Evolutionary conservation across 176 grass and related monocot species (phyloP).

Genomic region (Eremochloa ophiuroides): DNA sequence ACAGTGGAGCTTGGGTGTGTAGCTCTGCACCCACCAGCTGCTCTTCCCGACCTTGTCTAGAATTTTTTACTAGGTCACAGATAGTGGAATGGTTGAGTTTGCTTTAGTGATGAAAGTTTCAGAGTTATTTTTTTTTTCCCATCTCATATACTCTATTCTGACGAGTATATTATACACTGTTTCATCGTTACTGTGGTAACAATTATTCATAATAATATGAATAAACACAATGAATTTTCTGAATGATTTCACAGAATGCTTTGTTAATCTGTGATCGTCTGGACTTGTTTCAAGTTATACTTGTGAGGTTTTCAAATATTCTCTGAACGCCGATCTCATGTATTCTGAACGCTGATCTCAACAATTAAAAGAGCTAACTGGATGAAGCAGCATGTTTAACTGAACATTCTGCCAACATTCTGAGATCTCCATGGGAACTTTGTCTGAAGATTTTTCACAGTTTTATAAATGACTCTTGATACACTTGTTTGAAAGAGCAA

Average conservation of each 20-base stretch:
- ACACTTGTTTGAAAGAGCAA: too few relatives aligned
- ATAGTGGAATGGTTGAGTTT: background rate
- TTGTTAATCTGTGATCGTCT: background rate
- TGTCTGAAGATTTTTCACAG: too few relatives aligned
- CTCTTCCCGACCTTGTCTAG: background rate
- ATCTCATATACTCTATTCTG: background rate
- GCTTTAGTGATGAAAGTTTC: constrained; percentile 8
- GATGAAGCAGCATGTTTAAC: background rate
- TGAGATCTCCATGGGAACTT: background rate
- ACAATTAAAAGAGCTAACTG: background rate
- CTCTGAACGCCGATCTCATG: background rate
- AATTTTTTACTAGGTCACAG: background rate
- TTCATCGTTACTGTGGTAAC: background rate
- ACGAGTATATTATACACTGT: background rate
- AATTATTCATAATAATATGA: constrained; percentile 10
- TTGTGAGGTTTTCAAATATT: background rate
- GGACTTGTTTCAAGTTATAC: background rate
- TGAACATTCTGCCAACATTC: background rate
- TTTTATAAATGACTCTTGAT: background rate
- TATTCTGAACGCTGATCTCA: background rate
- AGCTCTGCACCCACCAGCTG: constrained; percentile 4
- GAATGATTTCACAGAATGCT: background rate
- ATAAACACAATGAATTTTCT: background rate
- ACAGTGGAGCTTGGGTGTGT: constrained; percentile 32
- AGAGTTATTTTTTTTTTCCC: background rate